Percentiles rank a stretch among this genome's conserved stretches.
These are phyloP conservation scores for Diospyros lotus DNA, from an alignment of 148 eudicot species.

Conservation along the genomic window DNA sequence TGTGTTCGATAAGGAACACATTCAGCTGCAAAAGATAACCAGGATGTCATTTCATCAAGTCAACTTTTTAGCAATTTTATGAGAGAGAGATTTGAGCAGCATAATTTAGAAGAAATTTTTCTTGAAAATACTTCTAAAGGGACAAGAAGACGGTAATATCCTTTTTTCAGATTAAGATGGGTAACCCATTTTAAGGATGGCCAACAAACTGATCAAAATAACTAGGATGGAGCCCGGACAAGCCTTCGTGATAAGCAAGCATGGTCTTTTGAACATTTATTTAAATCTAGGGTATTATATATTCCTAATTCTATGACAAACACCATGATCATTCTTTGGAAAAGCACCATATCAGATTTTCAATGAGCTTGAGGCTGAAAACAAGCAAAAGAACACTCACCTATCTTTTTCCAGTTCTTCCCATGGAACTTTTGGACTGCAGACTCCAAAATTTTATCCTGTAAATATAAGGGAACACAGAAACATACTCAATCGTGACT, in stretches of 20 bases:
- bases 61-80: background rate
- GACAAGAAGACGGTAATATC: background rate
- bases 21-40: conserved; percentile 47
- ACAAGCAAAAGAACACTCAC: conserved; percentile 25
- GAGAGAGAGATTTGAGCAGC: conserved; percentile 5
- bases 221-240: too few relatives aligned
- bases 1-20: conserved; percentile 62
- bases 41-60: background rate
- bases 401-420: conserved; percentile 76
- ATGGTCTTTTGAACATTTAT: background rate
- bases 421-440: conserved; percentile 54
- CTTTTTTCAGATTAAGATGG: background rate
- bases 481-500: background rate
- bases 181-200: too few relatives aligned
- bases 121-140: background rate
- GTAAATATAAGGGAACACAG: conserved; percentile 4
- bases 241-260: background rate
- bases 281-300: background rate
- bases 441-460: conserved; percentile 51
- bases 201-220: background rate
- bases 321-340: background rate
- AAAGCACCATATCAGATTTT: background rate
- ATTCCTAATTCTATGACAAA: conserved; percentile 4
- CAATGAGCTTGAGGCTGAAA: background rate
- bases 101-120: background rate